Base-by-base conservation (phyloP, 1,284 basidiomycete species). In the Irpex sp. region DNA sequence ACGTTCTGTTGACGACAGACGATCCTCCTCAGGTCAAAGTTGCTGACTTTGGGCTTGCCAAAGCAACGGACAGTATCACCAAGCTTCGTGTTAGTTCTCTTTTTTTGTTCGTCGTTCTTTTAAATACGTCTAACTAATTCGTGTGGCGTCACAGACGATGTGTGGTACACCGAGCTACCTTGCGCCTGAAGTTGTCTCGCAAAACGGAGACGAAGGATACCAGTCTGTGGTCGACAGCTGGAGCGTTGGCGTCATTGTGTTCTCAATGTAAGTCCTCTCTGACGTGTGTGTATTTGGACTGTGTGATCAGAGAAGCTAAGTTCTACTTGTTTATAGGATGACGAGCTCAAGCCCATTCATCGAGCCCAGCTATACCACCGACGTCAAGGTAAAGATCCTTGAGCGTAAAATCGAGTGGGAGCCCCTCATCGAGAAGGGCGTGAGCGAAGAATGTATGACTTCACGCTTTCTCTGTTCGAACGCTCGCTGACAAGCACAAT, bases 41-140 rank as follows among this genome's bases (percentile, higher is more conserved):
- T 31, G 95, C 95, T 1, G 95, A 97, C 74, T 98, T 97, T 72
- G 95, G 95, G 4, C 83, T 97, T 13, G 95, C 95, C 0, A 97
- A 97, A 73, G 87, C 90, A 61, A 87, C 93, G 50, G 89, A 92
- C 67, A 87, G 84, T 66, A 71, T 85, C 67, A 92, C 90, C 0
- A 88, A 88, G 81, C 76, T 92, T 13, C 81, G 82, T 64, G 89
- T 90, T 67, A 9, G 83, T 76, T 5, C 31, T 19, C 2, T 46
- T 26, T 26, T 3, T 3, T 3, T 26, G 26, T 26, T 15, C 19
- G 17, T 63, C 43, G 39, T 36, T 17, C 60, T 5, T 35, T 54
- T 2, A 21, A 57, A 51, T 6, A n/a, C 58, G 37, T 9, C 7
- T 19, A 57, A 53, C 47, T 1, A 50, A n/a, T 47, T 39, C 17